Conservation (phyloP, 371 early-diverging fungal species). For the Mucor ambiguus region DNA sequence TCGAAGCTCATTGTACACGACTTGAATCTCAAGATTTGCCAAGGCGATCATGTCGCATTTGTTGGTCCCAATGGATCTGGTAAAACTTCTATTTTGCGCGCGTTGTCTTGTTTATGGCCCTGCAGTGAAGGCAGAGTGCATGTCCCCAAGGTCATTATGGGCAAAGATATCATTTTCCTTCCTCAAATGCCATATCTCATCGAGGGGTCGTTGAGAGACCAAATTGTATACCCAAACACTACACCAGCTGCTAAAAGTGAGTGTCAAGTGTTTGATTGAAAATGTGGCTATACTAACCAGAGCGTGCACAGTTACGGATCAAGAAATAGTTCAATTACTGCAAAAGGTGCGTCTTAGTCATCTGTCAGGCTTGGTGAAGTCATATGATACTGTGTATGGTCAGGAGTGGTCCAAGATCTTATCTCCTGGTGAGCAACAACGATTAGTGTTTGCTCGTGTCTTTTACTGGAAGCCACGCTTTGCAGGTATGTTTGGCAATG, state of each 20-base stretch:
- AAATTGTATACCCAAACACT: slow-evolving; percentile 58
- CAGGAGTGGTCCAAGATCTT: slow-evolving; percentile 69
- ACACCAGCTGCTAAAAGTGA: slow-evolving; percentile 34
- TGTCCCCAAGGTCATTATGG: slow-evolving; percentile 22
- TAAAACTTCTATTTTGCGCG: slow-evolving; percentile 73
- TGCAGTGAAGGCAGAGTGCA: slow-evolving; percentile 49
- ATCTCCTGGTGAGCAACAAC: slow-evolving; percentile 82
- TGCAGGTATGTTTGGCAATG: slow-evolving; percentile 50
- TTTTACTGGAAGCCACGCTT: slow-evolving; percentile 69
- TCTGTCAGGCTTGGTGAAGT: slow-evolving; percentile 43
- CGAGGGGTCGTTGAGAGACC: slow-evolving; percentile 73
- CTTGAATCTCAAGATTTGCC: slow-evolving; percentile 50
- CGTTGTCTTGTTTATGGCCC: slow-evolving; percentile 75
- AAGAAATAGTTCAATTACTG: slow-evolving; percentile 47
- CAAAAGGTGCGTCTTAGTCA: slow-evolving; percentile 55
- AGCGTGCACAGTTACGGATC: slow-evolving; percentile 48
- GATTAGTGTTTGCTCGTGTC: slow-evolving; percentile 69
- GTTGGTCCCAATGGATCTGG: slow-evolving; percentile 74
- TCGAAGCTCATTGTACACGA: slow-evolving; percentile 44
- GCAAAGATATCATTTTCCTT: slow-evolving; percentile 60
- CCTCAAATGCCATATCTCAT: slow-evolving; percentile 73
- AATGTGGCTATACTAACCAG: too few species aligned
- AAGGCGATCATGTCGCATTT: slow-evolving; percentile 65
- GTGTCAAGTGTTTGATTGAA: not conserved
- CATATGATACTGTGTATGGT: slow-evolving; percentile 56